These are phyloP conservation scores for Candida silvatica DNA, from an alignment of 805 yeast species.

Conservation along the genomic window DNA sequence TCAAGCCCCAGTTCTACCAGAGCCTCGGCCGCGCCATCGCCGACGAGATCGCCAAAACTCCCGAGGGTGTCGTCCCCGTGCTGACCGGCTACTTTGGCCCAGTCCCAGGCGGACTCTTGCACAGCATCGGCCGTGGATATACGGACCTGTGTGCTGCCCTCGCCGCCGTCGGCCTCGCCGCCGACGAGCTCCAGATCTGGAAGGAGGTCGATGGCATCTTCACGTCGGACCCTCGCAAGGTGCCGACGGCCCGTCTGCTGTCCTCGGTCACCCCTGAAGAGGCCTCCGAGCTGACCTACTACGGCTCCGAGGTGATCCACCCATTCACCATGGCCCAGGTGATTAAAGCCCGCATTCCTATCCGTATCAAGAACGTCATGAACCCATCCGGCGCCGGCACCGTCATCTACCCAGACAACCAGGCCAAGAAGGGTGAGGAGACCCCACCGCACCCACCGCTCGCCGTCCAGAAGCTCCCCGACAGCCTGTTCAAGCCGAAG, in stretches of 20 bases:
- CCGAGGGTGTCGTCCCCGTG: slow-evolving; percentile 60
- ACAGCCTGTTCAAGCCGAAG: slow-evolving; percentile 37
- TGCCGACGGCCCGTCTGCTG: slow-evolving; percentile 77
- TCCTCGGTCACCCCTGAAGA: slow-evolving; percentile 94
- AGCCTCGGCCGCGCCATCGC: slow-evolving; percentile 46
- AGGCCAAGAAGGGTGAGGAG: slow-evolving; percentile 75
- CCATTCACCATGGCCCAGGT: slow-evolving; percentile 99
- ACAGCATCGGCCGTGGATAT: slow-evolving; percentile 95
- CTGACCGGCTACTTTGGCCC: slow-evolving; percentile 93
- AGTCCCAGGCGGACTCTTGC: slow-evolving; percentile 91
- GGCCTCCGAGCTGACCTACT: slow-evolving; percentile 96
- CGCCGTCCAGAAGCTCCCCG: slow-evolving; percentile 44
- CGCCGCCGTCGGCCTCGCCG: slow-evolving; percentile 84
- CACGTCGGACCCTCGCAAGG: slow-evolving; percentile 97
- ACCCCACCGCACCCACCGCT: slow-evolving; percentile 97
- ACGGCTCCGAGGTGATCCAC: slow-evolving; percentile 96
- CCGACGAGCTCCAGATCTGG: slow-evolving; percentile 96
- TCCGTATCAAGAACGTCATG: slow-evolving; percentile 91
- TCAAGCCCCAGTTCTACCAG: slow-evolving; percentile 61
- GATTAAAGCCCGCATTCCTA: slow-evolving; percentile 90
- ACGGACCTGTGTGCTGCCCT: slow-evolving; percentile 97
- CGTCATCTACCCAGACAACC: slow-evolving; percentile 84
- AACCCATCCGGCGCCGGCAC: slow-evolving; percentile 94
- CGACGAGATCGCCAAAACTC: slow-evolving; percentile 32
- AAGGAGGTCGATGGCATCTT: slow-evolving; percentile 98